Base-by-base conservation (phyloP, 1,284 basidiomycete species). In the Sanghuangporus sanghuang region DNA sequence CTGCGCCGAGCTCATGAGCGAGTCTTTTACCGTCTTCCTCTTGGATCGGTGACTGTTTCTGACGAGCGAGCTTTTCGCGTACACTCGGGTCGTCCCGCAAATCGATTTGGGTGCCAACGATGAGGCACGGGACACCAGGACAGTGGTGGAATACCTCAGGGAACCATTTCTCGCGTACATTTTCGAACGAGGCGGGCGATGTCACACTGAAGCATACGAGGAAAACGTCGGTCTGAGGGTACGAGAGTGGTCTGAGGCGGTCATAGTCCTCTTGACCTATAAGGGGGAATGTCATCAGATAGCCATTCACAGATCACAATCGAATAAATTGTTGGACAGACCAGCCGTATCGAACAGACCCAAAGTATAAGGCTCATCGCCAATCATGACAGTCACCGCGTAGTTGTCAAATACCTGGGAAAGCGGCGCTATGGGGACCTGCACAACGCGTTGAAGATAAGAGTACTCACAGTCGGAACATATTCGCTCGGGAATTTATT, bases 131-230 rank as follows among this genome's bases (percentile, higher is more conserved):
- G 63, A 98, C 96, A 65, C 96, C 96, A n/a, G 97, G 97, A 83
- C 97, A 99, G 76, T 99, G 96, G 78, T 99, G 96, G 76, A 96
- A 95, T 59, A 99, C 96, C 81, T 99, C 97, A 35, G 96, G 97
- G 85, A 98, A 98, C 96, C 96, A 99, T 78, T 99, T 99, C 80
- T 99, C 96, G 85, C 97, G 98, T 72, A 99, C 96, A 90, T 99
- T 99, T 78, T 99, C 96, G 74, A 98, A 99, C 60, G 95, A 98
- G 44, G 97, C 96, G 5, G 96, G 97, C 27, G 93, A 96, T 39
- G 96, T 98, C 69, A 99, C 97, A 73, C 93, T 96, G 83, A 98
- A 99, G 81, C 96, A 99, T 70, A 99, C 96, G 64, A 99, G 85
- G 85, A 99, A 99, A 63, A 99, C 96, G 73, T 99, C 97, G 68